These are phyloP conservation scores for Penicillium bovifimosum DNA, from an alignment of 495 filamentous ascomycete species.

Conservation along the genomic window DNA sequence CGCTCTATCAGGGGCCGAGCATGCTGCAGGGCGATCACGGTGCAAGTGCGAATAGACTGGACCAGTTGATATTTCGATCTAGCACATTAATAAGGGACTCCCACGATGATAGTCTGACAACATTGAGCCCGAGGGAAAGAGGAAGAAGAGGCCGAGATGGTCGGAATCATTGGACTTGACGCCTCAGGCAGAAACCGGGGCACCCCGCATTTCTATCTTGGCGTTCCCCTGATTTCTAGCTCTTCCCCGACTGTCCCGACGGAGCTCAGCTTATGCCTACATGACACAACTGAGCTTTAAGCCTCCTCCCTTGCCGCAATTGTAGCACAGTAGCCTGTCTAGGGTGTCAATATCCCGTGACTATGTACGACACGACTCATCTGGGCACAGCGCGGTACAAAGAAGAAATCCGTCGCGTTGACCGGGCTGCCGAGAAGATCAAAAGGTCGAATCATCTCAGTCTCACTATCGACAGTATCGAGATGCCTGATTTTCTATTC, in stretches of 20 bases:
- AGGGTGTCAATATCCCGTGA: too few species aligned
- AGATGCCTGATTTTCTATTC: too few species aligned
- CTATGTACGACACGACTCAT: too few species aligned
- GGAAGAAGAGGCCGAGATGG: constrained; percentile 10
- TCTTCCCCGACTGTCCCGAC: too few species aligned
- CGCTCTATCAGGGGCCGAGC: constrained; percentile 23
- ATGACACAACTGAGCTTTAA: too few species aligned
- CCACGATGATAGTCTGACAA: constrained; percentile 18
- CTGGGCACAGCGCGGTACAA: background rate
- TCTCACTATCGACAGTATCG: too few species aligned
- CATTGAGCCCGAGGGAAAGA: constrained; percentile 9
- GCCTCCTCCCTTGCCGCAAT: too few species aligned
- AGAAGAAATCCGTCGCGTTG: too few species aligned
- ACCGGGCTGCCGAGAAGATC: too few species aligned
- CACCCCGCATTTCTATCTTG: constrained; percentile 22
- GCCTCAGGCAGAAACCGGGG: constrained; percentile 28
- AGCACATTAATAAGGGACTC: background rate
- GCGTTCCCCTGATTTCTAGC: background rate
- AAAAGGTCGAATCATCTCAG: too few species aligned
- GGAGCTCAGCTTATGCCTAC: too few species aligned
- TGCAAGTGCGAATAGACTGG: constrained; percentile 3
- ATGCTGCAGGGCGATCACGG: constrained; percentile 17
- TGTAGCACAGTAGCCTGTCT: too few species aligned
- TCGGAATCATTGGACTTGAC: constrained; percentile 4
- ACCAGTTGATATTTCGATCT: background rate